Base-by-base conservation (phyloP, 2,329 filamentous ascomycete genomes). In the Arthrobotrys musiformis region DNA sequence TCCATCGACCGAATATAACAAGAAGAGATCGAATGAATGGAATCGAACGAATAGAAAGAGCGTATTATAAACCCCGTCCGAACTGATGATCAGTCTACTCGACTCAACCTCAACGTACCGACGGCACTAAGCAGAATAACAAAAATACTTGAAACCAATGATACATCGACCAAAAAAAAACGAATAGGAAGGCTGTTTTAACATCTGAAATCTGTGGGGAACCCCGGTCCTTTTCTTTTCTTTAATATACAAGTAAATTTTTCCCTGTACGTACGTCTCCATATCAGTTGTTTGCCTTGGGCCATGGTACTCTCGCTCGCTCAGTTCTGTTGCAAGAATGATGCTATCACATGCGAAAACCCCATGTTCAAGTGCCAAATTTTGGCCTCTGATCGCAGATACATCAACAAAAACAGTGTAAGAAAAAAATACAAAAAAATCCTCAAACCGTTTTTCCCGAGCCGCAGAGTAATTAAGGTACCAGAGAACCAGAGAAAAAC, bases 341-440 rank as follows among this genome's bases (percentile, higher is more conserved):
- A 58, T 58, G 24, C 50, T 67, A 73, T 73, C 69, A 73, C 69
- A 73, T 73, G 69, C 61, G 42, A 73, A 73, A 58, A 52, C 60
- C 69, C 61, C 61, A 73, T 73, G 69, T 54, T 33, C 69, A 54
- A 28, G 22, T 54, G 19, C 46, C 30, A 61, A 58, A 44, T 17
- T 44, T 44, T 19, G 17, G 46, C 61, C 52, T 37, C 33, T 37
- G 15, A 42, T 19, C 37, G 30, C 30, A 33, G 30, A 5, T 9
- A 33, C 5, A 48, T 42, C 46, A 67, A 50, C 46, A 30, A 35
- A 48, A 4, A 15, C 7, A 40, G 15, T 7, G 3, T 13, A 40
- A 4, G 24, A 48, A 15, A 6, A 19, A 35, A 46, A 60, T 17
- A 26, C 15, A 8, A 17, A 28, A 22, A 56, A 60, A 2, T n/a